These are phyloP conservation scores for Dendryphion nanum DNA, from an alignment of 2,329 filamentous ascomycete species.

Conservation along the genomic window DNA sequence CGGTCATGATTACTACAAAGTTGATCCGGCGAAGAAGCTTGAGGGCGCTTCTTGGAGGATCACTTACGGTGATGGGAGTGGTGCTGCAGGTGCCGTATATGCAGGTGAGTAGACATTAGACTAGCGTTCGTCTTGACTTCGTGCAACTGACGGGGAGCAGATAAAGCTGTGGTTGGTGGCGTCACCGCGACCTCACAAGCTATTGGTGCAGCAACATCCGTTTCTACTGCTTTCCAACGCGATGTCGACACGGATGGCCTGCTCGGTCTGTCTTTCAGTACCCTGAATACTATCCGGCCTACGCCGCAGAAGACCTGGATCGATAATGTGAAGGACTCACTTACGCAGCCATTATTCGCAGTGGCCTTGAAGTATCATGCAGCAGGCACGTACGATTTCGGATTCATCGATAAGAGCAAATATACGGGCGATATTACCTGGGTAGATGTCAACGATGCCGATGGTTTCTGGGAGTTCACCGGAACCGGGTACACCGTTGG, in stretches of 20 bases:
- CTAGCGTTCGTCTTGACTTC: too few species aligned
- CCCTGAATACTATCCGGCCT: slow-evolving; percentile 58
- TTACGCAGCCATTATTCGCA: slow-evolving; percentile 57
- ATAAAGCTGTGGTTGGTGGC: slow-evolving; percentile 61
- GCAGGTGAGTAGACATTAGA: too few species aligned
- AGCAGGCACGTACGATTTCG: slow-evolving; percentile 55
- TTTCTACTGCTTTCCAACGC: slow-evolving; percentile 54
- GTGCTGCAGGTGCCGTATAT: slow-evolving; percentile 64
- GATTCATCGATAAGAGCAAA: slow-evolving; percentile 57
- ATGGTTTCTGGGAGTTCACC: slow-evolving; percentile 65
- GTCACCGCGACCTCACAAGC: slow-evolving; percentile 61
- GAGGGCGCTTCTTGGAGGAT: slow-evolving; percentile 58
- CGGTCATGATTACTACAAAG: slow-evolving; percentile 60
- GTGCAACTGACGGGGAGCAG: too few species aligned
- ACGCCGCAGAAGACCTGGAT: slow-evolving; percentile 57
- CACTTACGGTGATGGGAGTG: slow-evolving; percentile 64
- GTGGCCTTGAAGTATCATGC: slow-evolving; percentile 55
- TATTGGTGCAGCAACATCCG: slow-evolving; percentile 61
- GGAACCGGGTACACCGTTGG: slow-evolving; percentile 58
- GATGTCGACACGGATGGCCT: slow-evolving; percentile 59
- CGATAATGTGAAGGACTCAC: slow-evolving; percentile 54
- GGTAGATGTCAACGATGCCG: slow-evolving; percentile 52
- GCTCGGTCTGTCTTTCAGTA: slow-evolving; percentile 59
- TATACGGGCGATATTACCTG: slow-evolving; percentile 61
- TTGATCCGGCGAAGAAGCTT: slow-evolving; percentile 46